These are phyloP conservation scores for Colletotrichum liaoningense DNA, from an alignment of 2,329 filamentous ascomycete genomes.

Conservation along the genomic window DNA sequence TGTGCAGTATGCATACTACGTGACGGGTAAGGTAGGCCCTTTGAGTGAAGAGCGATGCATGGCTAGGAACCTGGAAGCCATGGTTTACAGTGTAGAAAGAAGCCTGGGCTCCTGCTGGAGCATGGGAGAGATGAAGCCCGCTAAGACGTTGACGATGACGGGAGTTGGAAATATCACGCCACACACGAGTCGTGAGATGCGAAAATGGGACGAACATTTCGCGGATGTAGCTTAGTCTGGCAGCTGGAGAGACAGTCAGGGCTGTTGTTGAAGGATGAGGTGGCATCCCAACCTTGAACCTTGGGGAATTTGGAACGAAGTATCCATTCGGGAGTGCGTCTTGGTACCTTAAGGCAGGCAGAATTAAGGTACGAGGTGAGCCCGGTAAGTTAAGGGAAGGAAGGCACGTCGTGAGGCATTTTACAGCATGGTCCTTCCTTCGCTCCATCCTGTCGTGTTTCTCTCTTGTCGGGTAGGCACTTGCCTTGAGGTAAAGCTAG, in stretches of 20 bases:
- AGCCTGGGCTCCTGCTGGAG: neutral
- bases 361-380: neutral
- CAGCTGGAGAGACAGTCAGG: slow-evolving; percentile 3
- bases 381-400: neutral
- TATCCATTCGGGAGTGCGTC: no score
- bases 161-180: slow-evolving; percentile 29
- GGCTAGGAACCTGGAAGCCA: neutral
- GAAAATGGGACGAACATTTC: slow-evolving; percentile 32
- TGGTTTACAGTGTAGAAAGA: neutral
- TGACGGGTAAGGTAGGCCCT: neutral
- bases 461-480: neutral
- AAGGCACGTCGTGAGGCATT: neutral
- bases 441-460: neutral
- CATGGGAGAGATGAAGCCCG: slow-evolving; percentile 6
- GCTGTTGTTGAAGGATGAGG: neutral
- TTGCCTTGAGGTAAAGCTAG: no score
- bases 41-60: slow-evolving; percentile 1
- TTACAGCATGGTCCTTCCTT: neutral
- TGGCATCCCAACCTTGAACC: neutral
- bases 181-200: slow-evolving; percentile 26
- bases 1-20: neutral
- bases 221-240: neutral
- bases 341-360: no score
- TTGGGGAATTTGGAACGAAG: neutral
- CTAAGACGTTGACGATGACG: slow-evolving; percentile 23